Base-by-base conservation (phyloP, 2,329 filamentous ascomycete genomes). In the Colletotrichum acutatum region DNA sequence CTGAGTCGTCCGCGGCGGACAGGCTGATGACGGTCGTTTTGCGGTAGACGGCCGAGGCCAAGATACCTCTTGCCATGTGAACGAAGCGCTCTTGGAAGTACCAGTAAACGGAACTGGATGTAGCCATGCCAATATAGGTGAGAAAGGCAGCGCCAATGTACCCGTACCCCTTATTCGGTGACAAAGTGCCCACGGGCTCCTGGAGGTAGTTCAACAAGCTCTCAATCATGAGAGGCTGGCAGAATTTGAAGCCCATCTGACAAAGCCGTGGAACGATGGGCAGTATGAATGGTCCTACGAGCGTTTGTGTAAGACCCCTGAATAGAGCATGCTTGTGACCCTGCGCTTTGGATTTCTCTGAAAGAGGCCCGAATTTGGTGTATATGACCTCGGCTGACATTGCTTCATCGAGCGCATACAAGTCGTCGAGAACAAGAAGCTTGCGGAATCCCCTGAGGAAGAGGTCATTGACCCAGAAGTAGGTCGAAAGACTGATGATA, bases 71-170 rank as follows among this genome's bases (percentile, higher is more conserved):
- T 5, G 78, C 70, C 78, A 82, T 82, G 56, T 76, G 77, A 6
- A 78, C 53, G 4, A 76, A 76, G 1, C 83, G 82, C n/a, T 81
- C 74, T 3, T 81, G 78, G 67, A 81, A 81, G 68, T 86, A 86
- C 58, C 77, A 79, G 71, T 83, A 86, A n/a, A 85, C 75, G 0
- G 82, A 81, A 0, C 77, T 77, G 0, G 83, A 83, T 3, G 86
- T 16, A 2, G 84, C 82, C 24, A 86, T 83, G 11, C 83, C 82
- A 0, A 74, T 28, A 71, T 86, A 87, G 4, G 85, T 82, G 2
- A 86, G 62, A 1, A 82, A 74, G 0, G 79, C 78, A 3, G 84
- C 84, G 2, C 82, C 85, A 11, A 87, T 84, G 5, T 86, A 79
- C 0, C 85, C 85, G 70, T 84, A 86, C 2, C 83, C 81, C 16